Conservation (phyloP, 2,329 filamentous ascomycete genomes). For the Stagonosporopsis vannaccii region DNA sequence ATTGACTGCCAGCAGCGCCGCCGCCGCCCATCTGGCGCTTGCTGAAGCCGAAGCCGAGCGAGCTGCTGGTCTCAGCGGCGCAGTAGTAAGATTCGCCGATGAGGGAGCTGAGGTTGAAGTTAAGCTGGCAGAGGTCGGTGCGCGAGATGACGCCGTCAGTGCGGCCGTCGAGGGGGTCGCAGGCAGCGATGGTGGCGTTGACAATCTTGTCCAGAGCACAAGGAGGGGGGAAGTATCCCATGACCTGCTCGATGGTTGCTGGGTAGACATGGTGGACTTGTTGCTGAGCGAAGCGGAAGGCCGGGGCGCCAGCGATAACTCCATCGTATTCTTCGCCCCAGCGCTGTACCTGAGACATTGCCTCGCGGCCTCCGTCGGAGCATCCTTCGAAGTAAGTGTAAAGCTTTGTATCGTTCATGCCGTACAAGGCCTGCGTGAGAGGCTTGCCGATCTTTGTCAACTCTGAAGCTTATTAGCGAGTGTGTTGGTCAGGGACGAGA, state of each 20-base stretch:
- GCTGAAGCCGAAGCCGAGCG: slow-evolving; percentile 28
- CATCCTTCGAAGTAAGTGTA: slow-evolving; percentile 64
- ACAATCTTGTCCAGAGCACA: slow-evolving; percentile 61
- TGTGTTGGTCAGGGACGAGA: background rate
- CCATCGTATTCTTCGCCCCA: slow-evolving; percentile 60
- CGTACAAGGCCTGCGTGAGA: slow-evolving; percentile 53
- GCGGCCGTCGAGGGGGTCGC: slow-evolving; percentile 63
- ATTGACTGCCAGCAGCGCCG: slow-evolving; percentile 12
- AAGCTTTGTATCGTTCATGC: slow-evolving; percentile 29
- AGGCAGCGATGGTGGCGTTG: slow-evolving; percentile 62
- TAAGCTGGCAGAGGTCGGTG: slow-evolving; percentile 56
- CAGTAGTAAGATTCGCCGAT: slow-evolving; percentile 58
- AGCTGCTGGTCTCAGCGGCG: slow-evolving; percentile 37
- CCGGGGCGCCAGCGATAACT: slow-evolving; percentile 56
- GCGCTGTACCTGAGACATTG: slow-evolving; percentile 60
- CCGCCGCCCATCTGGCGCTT: slow-evolving; percentile 24
- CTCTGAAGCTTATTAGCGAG: slow-evolving; percentile 41
- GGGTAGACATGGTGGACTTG: slow-evolving; percentile 55
- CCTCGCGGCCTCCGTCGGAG: slow-evolving; percentile 61
- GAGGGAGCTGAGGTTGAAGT: slow-evolving; percentile 56
- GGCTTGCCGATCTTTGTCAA: slow-evolving; percentile 59
- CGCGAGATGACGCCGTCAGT: slow-evolving; percentile 62
- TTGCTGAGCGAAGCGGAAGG: slow-evolving; percentile 56
- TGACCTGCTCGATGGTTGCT: slow-evolving; percentile 50
- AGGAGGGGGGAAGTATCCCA: slow-evolving; percentile 53